Evolutionary conservation across 2,329 filamentous ascomycete genomes (phyloP), one percentile per base, ranked within the genome.

Genomic region (Emergomyces pasteurianus): DNA sequence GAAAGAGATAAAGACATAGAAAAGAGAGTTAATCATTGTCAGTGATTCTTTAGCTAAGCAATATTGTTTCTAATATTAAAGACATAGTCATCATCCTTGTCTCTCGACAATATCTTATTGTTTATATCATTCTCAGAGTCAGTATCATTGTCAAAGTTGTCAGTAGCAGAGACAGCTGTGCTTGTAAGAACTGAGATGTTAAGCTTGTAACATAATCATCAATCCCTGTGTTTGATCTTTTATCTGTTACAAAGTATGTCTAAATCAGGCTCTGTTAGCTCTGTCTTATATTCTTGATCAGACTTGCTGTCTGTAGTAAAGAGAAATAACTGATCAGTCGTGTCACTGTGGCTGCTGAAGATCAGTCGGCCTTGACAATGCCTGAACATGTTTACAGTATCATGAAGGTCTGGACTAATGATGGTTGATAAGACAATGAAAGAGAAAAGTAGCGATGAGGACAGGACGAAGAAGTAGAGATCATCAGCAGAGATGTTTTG

Each of bases 31-130:
- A 18, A 56, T 31, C 36, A 16, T 16, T 57, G 36, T n/a, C 54
- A 57, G 36, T 57, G 36, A 57, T 43, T 38, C 43, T 58, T 23
- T 31, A 58, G 8, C 18, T 18, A 12, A 49, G 28, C 16, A 26
- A 58, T 58, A 31, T 46, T 36, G 34, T 36, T 18, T n/a, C 47
- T 34, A 23, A 31, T 38, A 31, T 23, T 23, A 23, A 23, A 18
- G 42, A 7, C 47, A 38, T 57, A 57, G 36, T 57, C 54, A n/a
- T 57, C 54, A 43, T 58, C 55, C 36, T 58, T 38, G 40, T 58
- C 55, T 26, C 34, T 34, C 18, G 53, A 56, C 38, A 43, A 56
- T 28, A 56, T 56, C 38, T 40, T 34, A 16, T 56, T 34, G 8
- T 56, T 34, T 28, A 34, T 56, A 56, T 56, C 53, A 56, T 56